Conservation (phyloP, 1,284 basidiomycete genomes). For the Anthracocystis panici-leucophaei region DNA sequence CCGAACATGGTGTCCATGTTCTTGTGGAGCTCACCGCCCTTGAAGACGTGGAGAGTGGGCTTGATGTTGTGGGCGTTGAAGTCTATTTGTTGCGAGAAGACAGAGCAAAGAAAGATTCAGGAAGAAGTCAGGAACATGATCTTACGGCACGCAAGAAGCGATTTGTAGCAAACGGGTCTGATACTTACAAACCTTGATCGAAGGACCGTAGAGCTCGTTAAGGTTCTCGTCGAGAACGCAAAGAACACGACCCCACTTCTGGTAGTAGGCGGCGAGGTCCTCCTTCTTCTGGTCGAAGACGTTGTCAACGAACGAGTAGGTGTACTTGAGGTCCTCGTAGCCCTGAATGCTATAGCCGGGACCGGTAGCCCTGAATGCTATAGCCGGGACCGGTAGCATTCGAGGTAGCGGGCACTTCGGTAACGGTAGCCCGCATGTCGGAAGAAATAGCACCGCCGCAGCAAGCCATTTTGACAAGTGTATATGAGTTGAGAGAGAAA, state of each 20-base stretch:
- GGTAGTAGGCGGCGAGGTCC: constrained; percentile 71
- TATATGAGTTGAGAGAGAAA: not conserved
- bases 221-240: constrained; percentile 71
- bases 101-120: not conserved
- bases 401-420: constrained; percentile 59
- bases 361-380: constrained; percentile 56
- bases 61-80: constrained; percentile 70
- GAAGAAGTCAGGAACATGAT: constrained; percentile 1
- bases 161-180: not conserved
- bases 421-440: constrained; percentile 71
- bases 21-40: constrained; percentile 72
- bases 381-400: constrained; percentile 62
- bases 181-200: constrained; percentile 54
- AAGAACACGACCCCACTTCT: constrained; percentile 71
- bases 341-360: constrained; percentile 62
- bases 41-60: constrained; percentile 71
- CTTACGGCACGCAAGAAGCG: not conserved
- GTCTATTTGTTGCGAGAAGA: constrained; percentile 54
- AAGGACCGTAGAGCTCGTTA: constrained; percentile 67
- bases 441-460: constrained; percentile 59
- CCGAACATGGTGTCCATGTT: constrained; percentile 71
- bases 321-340: constrained; percentile 62
- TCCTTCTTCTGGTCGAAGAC: constrained; percentile 71
- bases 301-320: constrained; percentile 71
- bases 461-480: constrained; percentile 42